Conservation (phyloP, 1,284 basidiomycete species). For the Sanghuangporus baumii region DNA sequence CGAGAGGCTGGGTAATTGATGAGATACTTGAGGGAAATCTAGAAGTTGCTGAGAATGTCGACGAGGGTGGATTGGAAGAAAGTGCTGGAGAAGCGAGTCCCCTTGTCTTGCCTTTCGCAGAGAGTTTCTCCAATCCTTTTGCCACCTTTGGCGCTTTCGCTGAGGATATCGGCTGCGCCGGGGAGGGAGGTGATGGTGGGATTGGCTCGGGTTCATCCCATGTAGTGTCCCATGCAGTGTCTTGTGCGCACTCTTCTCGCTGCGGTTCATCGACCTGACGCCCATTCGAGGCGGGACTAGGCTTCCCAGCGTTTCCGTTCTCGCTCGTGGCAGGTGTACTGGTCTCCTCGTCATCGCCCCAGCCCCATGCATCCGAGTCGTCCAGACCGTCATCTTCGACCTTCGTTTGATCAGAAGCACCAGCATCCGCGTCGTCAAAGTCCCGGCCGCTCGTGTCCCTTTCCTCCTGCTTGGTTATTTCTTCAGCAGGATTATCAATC, state of each 20-base stretch:
- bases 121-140: constrained; percentile 52
- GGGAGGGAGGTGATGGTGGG: constrained; percentile 19
- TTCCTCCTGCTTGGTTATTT: constrained; percentile 8
- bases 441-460: constrained; percentile 32
- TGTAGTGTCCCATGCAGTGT: constrained; percentile 48
- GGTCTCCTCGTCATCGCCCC: constrained; percentile 37
- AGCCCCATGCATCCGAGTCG: constrained; percentile 61
- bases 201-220: constrained; percentile 44
- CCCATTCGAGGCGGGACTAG: constrained; percentile 27
- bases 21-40: constrained; percentile 18
- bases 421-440: constrained; percentile 26
- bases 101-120: constrained; percentile 45
- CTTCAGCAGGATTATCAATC: not conserved
- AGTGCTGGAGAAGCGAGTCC: constrained; percentile 20
- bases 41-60: constrained; percentile 16
- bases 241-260: constrained; percentile 25
- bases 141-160: constrained; percentile 41
- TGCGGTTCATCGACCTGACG: constrained; percentile 5
- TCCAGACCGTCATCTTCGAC: constrained; percentile 20
- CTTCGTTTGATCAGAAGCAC: constrained; percentile 15
- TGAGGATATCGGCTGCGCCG: constrained; percentile 26
- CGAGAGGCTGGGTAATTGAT: not conserved
- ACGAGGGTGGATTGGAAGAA: constrained; percentile 18
- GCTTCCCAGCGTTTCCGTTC: constrained; percentile 22
- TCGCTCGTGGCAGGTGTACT: constrained; percentile 3